Evolutionary conservation across 345 rosid species (phyloP), one percentile per base, ranked within the genome.

Genomic region (Durio zibethinus): DNA sequence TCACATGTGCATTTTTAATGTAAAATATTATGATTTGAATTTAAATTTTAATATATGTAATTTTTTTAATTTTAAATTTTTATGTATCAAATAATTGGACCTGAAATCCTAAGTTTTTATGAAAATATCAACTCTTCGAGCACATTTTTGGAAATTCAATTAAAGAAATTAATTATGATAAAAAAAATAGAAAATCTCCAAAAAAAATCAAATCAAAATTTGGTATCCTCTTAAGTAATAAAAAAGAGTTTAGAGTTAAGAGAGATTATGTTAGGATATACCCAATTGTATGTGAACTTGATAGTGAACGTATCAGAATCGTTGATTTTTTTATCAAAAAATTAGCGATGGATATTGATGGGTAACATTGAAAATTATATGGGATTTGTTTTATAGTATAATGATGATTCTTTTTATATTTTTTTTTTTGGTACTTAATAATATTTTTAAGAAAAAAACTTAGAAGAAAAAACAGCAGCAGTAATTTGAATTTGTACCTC

Each of bases 401-500:
- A n/a, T n/a, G n/a, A n/a, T n/a, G n/a, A n/a, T n/a, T n/a, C n/a
- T n/a, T n/a, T n/a, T n/a, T n/a, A n/a, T n/a, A n/a, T n/a, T n/a
- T 25, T 1, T 15, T 59, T 56, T 68, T 7, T 23, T 64, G 4
- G 40, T 36, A 2, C 4, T 36, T 4, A 36, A 36, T 2, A 0
- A 20, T 10, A 33, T 0, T 73, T 20, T 9, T 2, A 4, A 66
- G 43, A 35, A 66, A 60, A 50, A 3, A 50, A 16, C n/a, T 50
- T 50, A 43, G 48, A 47, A 47, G 52, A 15, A 12, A 47, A 47
- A 12, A 47, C 2, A 16, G 16, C 16, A 16, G 53, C 0, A 48
- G 53, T 48, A 53, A 53, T 54, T n/a, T 53, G 25, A 1, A 53
- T 6, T n/a, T 7, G 59, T 21, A 54, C 60, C 88, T 86, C 82